Percentiles rank a stretch among this genome's conserved stretches.
phyloP scores from a whole-genome alignment of 2,329 filamentous ascomycete species.

The Aspergillus hiratsukae region DNA sequence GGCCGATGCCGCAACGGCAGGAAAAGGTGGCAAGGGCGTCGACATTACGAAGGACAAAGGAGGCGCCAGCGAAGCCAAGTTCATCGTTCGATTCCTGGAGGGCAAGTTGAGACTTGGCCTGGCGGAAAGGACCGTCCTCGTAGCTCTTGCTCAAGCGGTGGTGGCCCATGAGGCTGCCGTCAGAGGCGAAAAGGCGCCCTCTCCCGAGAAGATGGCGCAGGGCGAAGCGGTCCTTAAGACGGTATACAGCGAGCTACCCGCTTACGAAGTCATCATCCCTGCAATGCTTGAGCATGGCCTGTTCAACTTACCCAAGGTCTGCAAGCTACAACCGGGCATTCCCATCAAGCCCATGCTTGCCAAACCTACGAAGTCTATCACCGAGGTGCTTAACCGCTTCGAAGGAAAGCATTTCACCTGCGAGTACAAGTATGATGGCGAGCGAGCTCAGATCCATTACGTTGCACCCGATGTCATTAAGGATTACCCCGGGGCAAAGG shows the following conservation, averaged over 20 bases:
- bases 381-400: slow-evolving; percentile 93
- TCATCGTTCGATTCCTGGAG: slow-evolving; percentile 84
- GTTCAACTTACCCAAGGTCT: slow-evolving; percentile 72
- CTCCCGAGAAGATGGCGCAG: slow-evolving; percentile 70
- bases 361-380: slow-evolving; percentile 96
- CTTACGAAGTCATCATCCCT: slow-evolving; percentile 91
- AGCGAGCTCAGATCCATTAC: slow-evolving; percentile 97
- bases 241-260: slow-evolving; percentile 90
- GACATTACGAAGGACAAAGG: slow-evolving; percentile 92
- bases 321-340: slow-evolving; percentile 88
- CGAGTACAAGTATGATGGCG: slow-evolving; percentile 98
- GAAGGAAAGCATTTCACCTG: slow-evolving; percentile 94
- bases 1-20: slow-evolving; percentile 68
- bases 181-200: slow-evolving; percentile 64
- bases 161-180: slow-evolving; percentile 75
- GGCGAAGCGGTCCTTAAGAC: slow-evolving; percentile 84
- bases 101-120: slow-evolving; percentile 89
- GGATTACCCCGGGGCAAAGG: slow-evolving; percentile 60
- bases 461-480: slow-evolving; percentile 74
- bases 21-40: slow-evolving; percentile 60
- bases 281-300: slow-evolving; percentile 84
- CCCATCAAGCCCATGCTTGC: slow-evolving; percentile 98
- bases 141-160: slow-evolving; percentile 83
- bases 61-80: slow-evolving; percentile 92
- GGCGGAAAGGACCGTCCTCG: slow-evolving; percentile 86